Evolutionary conservation across 352 stramenopile genomes (phyloP), one percentile per base, ranked within the genome.

Genomic region (Pythium oligandrum): DNA sequence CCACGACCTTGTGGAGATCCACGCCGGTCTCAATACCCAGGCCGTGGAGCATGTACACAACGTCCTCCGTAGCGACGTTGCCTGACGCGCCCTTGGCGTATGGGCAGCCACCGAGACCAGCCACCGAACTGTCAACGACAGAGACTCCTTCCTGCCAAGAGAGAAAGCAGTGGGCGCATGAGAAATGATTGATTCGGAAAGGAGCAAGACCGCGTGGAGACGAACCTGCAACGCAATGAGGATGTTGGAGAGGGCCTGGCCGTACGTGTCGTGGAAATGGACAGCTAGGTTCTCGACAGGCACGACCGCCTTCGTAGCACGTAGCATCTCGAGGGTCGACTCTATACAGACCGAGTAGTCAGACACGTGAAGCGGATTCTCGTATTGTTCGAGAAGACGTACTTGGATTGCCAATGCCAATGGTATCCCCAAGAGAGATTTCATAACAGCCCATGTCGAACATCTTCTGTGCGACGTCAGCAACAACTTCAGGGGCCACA

Each of bases 231-330:
- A 61, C 12, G 85, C 86, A 33, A 95, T 71, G 6, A 98, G 70
- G 56, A 98, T 97, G 59, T 99, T 99, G 40, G 93, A 86, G 40
- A 98, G 72, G 6, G 93, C 96, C 75, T 98, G 93, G 37, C 95
- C 96, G 63, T 98, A 98, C 4, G 96, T 99, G 66, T 99, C 89
- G 73, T 99, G 96, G 66, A 98, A 98, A 66, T 99, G 96, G 48
- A 98, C 93, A 1, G 96, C 96, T 10, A 98, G 66, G 44, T 88
- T 74, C 11, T 96, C 66, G 6, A 90, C 68, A 1, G 92, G 87
- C 34, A 97, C 72, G 12, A 89, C 73, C 48, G 84, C 54, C 68
- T 90, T 91, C 3, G 72, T 77, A 2, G 71, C 85, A 43, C 75
- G 71, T 31, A 96, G 64, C 81, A 97, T 96, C 31, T 79, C 70